phyloP scores from a whole-genome alignment of 2,329 filamentous ascomycete genomes.

The Fusarium denticulatum region DNA sequence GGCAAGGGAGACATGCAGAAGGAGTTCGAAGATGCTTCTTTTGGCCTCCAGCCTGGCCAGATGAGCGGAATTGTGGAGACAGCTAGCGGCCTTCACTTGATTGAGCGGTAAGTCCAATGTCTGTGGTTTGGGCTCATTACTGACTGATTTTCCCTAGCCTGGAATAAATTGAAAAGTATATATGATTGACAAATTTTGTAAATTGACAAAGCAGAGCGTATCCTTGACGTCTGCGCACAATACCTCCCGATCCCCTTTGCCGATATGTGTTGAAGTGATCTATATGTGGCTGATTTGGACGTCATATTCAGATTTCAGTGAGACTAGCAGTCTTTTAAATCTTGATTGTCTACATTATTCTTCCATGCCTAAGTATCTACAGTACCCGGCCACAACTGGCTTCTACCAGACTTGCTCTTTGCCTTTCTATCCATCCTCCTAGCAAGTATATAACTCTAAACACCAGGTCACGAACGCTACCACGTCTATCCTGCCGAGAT shows the following conservation, averaged over 20 bases:
- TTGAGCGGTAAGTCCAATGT: slow-evolving; percentile 78
- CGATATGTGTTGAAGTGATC: slow-evolving; percentile 1
- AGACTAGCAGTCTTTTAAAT: neutral
- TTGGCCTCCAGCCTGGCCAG: slow-evolving; percentile 86
- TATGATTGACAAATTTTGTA: slow-evolving; percentile 25
- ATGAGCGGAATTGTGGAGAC: slow-evolving; percentile 91
- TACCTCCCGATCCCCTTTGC: neutral
- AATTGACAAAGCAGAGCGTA: slow-evolving; percentile 33
- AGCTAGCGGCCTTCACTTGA: slow-evolving; percentile 92
- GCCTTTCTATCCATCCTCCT: slow-evolving; percentile 15
- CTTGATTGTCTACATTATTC: slow-evolving; percentile 6
- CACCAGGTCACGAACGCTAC: slow-evolving; percentile 15
- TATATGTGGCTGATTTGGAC: neutral
- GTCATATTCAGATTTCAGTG: neutral
- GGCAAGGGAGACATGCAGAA: slow-evolving; percentile 97
- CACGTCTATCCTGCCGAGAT: neutral
- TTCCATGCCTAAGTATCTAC: slow-evolving; percentile 22
- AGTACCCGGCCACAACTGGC: slow-evolving; percentile 6
- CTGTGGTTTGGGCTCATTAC: neutral
- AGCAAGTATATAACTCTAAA: slow-evolving; percentile 32
- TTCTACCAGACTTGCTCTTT: slow-evolving; percentile 12
- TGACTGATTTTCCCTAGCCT: slow-evolving; percentile 25
- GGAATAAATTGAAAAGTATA: slow-evolving; percentile 24
- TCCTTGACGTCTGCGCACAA: slow-evolving; percentile 1
- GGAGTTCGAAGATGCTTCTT: slow-evolving; percentile 96